Conservation (phyloP, 2,329 filamentous ascomycete genomes). For the Fusarium verticillioides region DNA sequence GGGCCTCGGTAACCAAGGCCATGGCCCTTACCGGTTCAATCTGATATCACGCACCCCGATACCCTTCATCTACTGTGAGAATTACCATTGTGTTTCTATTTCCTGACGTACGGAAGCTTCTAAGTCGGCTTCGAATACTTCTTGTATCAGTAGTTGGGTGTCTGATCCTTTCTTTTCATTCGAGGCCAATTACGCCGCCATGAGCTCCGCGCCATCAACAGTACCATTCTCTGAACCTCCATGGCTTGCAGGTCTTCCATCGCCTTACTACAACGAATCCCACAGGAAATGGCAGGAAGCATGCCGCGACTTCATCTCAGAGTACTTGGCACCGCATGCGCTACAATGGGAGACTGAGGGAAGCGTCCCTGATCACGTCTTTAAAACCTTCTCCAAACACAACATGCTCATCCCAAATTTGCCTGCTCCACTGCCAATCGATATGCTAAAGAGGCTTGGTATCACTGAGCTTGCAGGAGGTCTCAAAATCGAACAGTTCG, state of each 20-base stretch:
- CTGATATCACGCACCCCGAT: background rate
- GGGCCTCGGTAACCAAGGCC: background rate
- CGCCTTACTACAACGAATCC: background rate
- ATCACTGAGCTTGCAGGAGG: background rate
- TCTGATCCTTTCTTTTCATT: background rate
- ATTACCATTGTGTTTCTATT: rapidly evolving
- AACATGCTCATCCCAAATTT: background rate
- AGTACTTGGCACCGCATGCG: background rate
- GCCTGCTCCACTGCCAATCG: background rate
- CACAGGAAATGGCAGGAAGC: background rate
- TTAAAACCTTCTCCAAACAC: background rate
- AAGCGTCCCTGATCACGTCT: background rate
- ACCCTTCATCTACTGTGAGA: background rate
- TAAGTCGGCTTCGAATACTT: background rate
- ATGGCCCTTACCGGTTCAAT: background rate
- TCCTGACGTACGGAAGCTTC: rapidly evolving
- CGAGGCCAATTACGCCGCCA: rapidly evolving
- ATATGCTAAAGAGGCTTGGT: background rate
- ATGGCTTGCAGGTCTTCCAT: background rate
- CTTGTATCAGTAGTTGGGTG: background rate
- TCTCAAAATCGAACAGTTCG: background rate
- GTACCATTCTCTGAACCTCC: background rate
- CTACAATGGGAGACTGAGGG: background rate
- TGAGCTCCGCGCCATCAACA: background rate
- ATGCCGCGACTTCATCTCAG: background rate